Conservation (phyloP, 2,329 filamentous ascomycete species). For the Exophiala sp. region DNA sequence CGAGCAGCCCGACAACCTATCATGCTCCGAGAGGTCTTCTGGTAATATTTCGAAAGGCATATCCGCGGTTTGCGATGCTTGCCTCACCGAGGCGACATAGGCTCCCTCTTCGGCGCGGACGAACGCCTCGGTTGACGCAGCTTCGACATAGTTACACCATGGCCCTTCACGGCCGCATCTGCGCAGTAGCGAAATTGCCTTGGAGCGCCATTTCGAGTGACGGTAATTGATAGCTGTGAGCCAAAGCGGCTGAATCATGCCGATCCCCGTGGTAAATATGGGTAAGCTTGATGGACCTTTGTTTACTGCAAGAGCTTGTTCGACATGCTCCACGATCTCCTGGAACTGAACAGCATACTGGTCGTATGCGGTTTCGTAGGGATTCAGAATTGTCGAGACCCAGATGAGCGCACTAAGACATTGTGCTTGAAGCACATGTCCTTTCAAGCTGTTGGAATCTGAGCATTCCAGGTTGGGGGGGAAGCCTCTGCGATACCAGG, state of each 20-base stretch:
- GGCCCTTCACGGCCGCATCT: slow-evolving; percentile 11
- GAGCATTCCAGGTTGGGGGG: neutral
- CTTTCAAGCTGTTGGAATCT: neutral
- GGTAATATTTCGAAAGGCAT: too few species aligned
- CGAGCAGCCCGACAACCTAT: neutral
- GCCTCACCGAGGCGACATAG: neutral
- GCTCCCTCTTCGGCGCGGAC: slow-evolving; percentile 2
- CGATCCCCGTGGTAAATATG: slow-evolving; percentile 2
- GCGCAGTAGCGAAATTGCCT: slow-evolving; percentile 5
- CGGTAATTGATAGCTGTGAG: slow-evolving; percentile 12
- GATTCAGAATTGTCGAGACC: slow-evolving; percentile 2
- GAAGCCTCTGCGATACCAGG: neutral
- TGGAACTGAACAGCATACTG: slow-evolving; percentile 6
- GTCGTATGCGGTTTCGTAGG: slow-evolving; percentile 8
- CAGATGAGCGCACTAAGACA: slow-evolving; percentile 7
- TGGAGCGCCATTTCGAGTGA: neutral
- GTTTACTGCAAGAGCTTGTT: neutral
- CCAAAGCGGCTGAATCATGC: slow-evolving; percentile 10
- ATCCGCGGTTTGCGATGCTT: too few species aligned
- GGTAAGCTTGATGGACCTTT: neutral
- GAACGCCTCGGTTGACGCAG: neutral
- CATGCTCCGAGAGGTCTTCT: neutral
- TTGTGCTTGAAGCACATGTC: slow-evolving; percentile 6
- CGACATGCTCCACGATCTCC: slow-evolving; percentile 4
- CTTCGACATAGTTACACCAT: slow-evolving; percentile 3